Evolutionary conservation across 345 rosid genomes (phyloP), one percentile per base, ranked within the genome.

Genomic region (Bretschneidera sinensis): DNA sequence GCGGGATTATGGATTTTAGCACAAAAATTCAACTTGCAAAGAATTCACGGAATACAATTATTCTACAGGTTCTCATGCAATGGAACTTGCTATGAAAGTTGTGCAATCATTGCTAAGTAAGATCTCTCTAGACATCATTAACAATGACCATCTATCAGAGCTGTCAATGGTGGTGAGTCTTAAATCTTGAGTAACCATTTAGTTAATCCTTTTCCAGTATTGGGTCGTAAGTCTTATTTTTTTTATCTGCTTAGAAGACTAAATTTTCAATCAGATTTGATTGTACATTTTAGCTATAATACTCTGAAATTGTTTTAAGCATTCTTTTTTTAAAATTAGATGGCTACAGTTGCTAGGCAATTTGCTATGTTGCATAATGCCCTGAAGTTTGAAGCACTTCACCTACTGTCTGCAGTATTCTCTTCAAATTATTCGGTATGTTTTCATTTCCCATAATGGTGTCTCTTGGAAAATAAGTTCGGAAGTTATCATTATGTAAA

Each of bases 381-480:
- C 17, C 58, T 87, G 67, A 92, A 89, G 82, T 89, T 92, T 61
- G 94, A 87, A 68, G 86, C 83, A 33, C 91, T 92, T 65, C 91
- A 83, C 60, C 57, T 92, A n/a, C 84, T 92, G 34, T 85, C 88
- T 35, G 76, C 81, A 56, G 74, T 92, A 64, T 79, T 85, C 76
- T 82, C 80, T 34, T 84, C 92, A 13, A 71, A 87, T 28, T 73
- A 64, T 68, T 69, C 74, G 58, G 98, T 85, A 72, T 64, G 80
- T 43, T 21, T 63, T 61, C 43, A 55, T 15, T 56, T n/a, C 39
- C 31, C 45, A 39, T 39, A 39, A 14, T 39, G 45, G 8, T 28
- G 3, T 39, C 45, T 39, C 15, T 39, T 39, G 16, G 45, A 39
- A 11, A 39, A 39, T 11, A 39, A 7, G 15, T 7, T 39, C 4